Evolutionary conservation across 345 rosid species (phyloP), one percentile per base, ranked within the genome.

Genomic region (Acer negundo): DNA sequence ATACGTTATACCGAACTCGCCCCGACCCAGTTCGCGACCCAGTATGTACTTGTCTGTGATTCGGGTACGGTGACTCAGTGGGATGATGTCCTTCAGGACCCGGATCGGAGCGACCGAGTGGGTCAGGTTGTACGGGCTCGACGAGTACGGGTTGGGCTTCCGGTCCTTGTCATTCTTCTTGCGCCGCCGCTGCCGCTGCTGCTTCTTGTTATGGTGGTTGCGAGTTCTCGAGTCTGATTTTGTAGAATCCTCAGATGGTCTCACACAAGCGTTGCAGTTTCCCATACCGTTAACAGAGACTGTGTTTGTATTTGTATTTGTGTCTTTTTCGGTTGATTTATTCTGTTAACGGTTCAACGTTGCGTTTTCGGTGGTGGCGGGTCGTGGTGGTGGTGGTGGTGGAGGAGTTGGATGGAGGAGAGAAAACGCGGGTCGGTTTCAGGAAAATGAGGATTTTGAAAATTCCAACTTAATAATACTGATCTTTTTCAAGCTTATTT

Each of bases 1-100:
- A 74, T 87, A 92, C 11, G 98, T 95, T 77, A 95, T 90, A 0
- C 98, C 98, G 84, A 95, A 95, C 79, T 95, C 98, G 6, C 98
- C 98, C 3, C 98, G 90, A 10, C 98, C 98, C 42, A 95, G 87
- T 56, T 95, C 98, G 20, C 95, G 84, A 26, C 98, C 95, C 11
- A 95, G 85, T 72, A 87, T 82, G 86, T 95, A 95, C 86, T 95
- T 92, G 78, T 95, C 98, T 61, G 85, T 85, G 85, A 95, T 93
- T 78, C 87, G 90, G 44, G 91, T 90, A 40, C 87, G 91, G 75
- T 89, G 87, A 78, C 87, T 86, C 31, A 87, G 78, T 0, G 94
- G 87, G 75, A 88, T 81, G 23, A 89, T 88, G 70, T 92, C 98
- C 68, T 95, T 90, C 40, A 93, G 89, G 70, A 90, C 96, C 11